phyloP scores from a whole-genome alignment of 148 eudicot genomes.

The Cornus suecica region DNA sequence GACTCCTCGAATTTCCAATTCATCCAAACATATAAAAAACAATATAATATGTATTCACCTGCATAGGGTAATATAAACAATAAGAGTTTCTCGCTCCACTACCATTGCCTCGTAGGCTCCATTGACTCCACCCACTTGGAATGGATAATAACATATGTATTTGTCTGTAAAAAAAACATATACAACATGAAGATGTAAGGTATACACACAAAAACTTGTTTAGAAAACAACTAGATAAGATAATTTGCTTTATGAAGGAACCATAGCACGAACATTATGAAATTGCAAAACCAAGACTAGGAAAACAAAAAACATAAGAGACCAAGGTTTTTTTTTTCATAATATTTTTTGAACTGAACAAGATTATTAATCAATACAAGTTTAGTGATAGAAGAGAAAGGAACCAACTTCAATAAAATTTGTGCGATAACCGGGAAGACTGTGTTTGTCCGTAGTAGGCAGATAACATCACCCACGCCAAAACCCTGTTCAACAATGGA shows the following conservation, averaged over 20 bases:
- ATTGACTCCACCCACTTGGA: too few species aligned
- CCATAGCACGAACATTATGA: neutral
- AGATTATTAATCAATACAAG: neutral
- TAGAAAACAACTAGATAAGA: neutral
- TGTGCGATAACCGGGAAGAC: constrained; percentile 83
- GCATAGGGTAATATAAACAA: too few species aligned
- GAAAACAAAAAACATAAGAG: neutral
- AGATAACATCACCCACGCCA: constrained; percentile 74
- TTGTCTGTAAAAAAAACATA: too few species aligned
- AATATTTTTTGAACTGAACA: neutral
- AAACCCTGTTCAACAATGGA: constrained; percentile 61
- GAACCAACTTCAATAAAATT: constrained; percentile 68
- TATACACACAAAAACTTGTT: too few species aligned
- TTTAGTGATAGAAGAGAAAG: neutral
- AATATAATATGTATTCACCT: too few species aligned
- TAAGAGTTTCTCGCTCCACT: too few species aligned
- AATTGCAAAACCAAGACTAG: neutral
- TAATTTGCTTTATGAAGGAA: neutral
- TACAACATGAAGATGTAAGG: too few species aligned
- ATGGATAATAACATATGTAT: too few species aligned
- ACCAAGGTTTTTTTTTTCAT: neutral
- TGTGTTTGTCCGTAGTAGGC: constrained; percentile 80
- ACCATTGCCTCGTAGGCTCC: too few species aligned
- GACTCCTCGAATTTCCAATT: too few species aligned
- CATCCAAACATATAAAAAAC: too few species aligned